Evolutionary conservation across 202 grass and related monocot genomes (phyloP).

Genomic region (Alloteropsis angusta): DNA sequence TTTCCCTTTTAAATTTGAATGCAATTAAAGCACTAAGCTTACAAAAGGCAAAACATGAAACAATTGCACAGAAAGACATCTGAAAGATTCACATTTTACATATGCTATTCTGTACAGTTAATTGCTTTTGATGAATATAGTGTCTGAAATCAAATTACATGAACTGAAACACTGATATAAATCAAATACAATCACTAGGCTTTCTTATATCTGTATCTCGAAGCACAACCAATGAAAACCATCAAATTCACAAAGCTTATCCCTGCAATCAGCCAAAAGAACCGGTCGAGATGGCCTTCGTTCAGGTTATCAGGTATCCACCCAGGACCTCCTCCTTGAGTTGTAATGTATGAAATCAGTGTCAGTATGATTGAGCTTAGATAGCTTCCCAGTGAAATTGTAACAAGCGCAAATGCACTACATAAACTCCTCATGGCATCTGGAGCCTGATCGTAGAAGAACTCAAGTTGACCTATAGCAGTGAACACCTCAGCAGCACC

Average conservation of each 20-base stretch:
- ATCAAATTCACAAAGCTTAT: constrained; percentile 65
- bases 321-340: constrained; percentile 52
- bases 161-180: not conserved
- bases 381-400: constrained; percentile 56
- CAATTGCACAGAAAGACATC: not conserved
- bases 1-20: not conserved
- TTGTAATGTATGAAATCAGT: constrained; percentile 61
- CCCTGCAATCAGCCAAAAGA: constrained; percentile 81
- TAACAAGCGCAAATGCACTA: constrained; percentile 56
- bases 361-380: constrained; percentile 76
- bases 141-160: not conserved
- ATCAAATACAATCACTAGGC: constrained; percentile 19
- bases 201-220: constrained; percentile 66
- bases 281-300: constrained; percentile 78
- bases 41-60: not conserved
- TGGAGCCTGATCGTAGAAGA: constrained; percentile 73
- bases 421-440: constrained; percentile 94
- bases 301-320: constrained; percentile 93
- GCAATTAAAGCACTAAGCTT: not conserved
- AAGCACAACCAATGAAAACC: constrained; percentile 53
- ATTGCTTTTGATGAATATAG: not conserved
- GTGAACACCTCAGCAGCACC: constrained; percentile 80
- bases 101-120: not conserved
- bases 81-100: not conserved
- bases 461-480: constrained; percentile 67